phyloP scores from a whole-genome alignment of 139 green algal species.

The Coelastrella sp. region DNA sequence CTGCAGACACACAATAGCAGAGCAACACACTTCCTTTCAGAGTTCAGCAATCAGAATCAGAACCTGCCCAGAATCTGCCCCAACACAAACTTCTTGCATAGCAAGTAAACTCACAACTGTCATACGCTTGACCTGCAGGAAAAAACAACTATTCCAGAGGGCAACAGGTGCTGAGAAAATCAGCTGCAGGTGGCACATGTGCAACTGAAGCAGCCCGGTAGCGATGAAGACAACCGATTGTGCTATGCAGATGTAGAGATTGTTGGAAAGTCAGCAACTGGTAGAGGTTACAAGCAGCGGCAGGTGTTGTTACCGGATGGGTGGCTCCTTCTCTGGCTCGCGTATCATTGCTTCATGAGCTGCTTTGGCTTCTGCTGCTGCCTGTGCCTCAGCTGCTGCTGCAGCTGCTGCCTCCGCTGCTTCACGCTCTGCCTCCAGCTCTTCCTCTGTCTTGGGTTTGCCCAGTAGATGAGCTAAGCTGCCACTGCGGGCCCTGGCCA shows the following conservation, averaged over 20 bases:
- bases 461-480: background rate
- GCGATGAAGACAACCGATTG: background rate
- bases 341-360: background rate
- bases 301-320: constrained; percentile 14
- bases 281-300: background rate
- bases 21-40: no score
- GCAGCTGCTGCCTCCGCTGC: constrained; percentile 40
- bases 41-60: no score
- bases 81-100: no score
- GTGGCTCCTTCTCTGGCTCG: constrained; percentile 39
- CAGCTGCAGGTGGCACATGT: no score
- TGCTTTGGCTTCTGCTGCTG: constrained; percentile 6
- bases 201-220: background rate
- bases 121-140: no score
- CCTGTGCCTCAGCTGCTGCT: constrained; percentile 25
- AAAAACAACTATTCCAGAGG: no score
- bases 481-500: constrained; percentile 21
- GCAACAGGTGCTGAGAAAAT: no score
- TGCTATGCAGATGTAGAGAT: background rate
- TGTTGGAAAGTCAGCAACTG: no score
- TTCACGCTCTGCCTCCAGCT: background rate
- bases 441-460: constrained; percentile 22
- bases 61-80: no score
- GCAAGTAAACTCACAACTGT: no score
- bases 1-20: background rate